Conservation (phyloP, 768 basidiomycete species). For the Lactarius psammicola region DNA sequence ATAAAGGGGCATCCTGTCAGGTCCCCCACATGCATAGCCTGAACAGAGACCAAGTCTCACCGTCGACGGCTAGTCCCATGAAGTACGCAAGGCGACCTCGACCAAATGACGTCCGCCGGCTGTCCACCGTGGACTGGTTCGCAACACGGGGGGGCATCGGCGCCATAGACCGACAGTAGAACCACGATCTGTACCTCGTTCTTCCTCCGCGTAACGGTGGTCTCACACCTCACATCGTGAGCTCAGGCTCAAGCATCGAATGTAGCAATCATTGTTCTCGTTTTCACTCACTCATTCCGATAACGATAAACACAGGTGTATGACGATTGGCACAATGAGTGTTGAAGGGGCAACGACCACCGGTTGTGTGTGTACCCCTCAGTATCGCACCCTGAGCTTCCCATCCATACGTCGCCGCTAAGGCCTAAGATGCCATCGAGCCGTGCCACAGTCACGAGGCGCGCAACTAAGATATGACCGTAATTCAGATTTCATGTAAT, state of each 20-base stretch:
- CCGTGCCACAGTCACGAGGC: not conserved
- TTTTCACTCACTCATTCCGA: not conserved
- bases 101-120: not conserved
- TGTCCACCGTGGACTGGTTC: conserved; percentile 7
- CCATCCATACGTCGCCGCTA: too few species aligned
- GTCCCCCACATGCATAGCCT: conserved; percentile 9
- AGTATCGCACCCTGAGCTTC: too few species aligned
- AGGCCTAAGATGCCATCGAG: too few species aligned
- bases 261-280: too few species aligned
- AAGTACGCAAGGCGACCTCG: not conserved
- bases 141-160: not conserved
- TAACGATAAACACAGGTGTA: not conserved
- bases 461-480: not conserved
- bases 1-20: not conserved
- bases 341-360: too few species aligned
- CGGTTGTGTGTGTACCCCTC: too few species aligned
- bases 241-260: not conserved
- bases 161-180: not conserved
- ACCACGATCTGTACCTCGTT: not conserved
- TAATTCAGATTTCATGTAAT: not conserved
- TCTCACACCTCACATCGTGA: not conserved
- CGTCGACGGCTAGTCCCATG: conserved; percentile 18
- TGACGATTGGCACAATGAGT: conserved; percentile 1
- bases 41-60: conserved; percentile 7
- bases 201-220: not conserved